phyloP scores from a whole-genome alignment of 192 early-diverging fungal species.

The Nowakowskiella sp. region DNA sequence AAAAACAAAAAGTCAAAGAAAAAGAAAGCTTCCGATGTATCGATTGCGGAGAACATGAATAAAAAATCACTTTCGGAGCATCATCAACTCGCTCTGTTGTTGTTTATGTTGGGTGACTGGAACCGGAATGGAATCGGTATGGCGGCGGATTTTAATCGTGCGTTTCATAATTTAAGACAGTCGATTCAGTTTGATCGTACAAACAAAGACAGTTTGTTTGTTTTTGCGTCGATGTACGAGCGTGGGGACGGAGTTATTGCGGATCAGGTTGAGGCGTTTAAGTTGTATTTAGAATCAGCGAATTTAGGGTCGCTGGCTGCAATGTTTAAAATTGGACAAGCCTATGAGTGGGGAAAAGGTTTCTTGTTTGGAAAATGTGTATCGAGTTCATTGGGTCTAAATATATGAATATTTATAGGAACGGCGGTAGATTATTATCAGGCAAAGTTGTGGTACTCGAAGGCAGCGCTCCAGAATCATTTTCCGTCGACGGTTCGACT shows the following conservation, averaged over 20 bases:
- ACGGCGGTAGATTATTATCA: constrained; percentile 15
- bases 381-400: background rate
- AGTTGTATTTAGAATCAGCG: constrained; percentile 14
- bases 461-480: constrained; percentile 16
- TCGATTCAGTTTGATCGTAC: constrained; percentile 12
- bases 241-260: constrained; percentile 17
- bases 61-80: too few species aligned
- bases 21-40: too few species aligned
- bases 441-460: constrained; percentile 18
- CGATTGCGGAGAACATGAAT: too few species aligned
- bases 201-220: constrained; percentile 4
- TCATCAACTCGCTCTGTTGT: too few species aligned
- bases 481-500: constrained; percentile 26
- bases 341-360: constrained; percentile 26
- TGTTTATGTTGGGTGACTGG: constrained; percentile 27
- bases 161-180: constrained; percentile 17
- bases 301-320: constrained; percentile 10
- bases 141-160: constrained; percentile 13
- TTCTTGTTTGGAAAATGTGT: background rate
- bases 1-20: too few species aligned
- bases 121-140: constrained; percentile 23
- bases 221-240: constrained; percentile 27
- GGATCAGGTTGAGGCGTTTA: constrained; percentile 23
- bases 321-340: constrained; percentile 22
- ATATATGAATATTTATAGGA: constrained; percentile 15